Base-by-base conservation (phyloP, 176 grass and related monocot species). In the Microstegium vimineum region DNA sequence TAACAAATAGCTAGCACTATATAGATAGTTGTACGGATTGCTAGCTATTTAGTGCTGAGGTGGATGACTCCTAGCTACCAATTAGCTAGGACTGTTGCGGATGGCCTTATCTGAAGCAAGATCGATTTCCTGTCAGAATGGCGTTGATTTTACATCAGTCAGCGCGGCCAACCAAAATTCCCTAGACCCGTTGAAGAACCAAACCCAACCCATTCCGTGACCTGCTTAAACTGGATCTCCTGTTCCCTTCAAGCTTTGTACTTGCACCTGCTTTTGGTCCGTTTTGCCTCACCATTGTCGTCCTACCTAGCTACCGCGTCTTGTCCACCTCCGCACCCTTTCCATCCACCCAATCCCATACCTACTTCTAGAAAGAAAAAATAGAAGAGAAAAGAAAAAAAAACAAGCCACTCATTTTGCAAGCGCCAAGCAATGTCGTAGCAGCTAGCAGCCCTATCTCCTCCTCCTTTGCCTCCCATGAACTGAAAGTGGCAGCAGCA, bases 251-350 rank as follows among this genome's bases (percentile, higher is more conserved):
- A 49, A 74, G 8, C 87, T 78, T 12, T 79, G 88, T 86, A 90
- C 88, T 73, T 83, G 83, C 27, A 62, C 76, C 34, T 73, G 52
- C 79, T 86, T 82, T 82, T 85, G 68, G 37, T 32, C 31, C 83
- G n/a, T 74, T 77, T 78, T 67, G 79, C 71, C 84, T 90, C 68
- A 77, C 88, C 84, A 46, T 66, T 35, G 62, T 74, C 82, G 84
- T 90, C 84, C 83, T 78, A 79, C 72, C 73, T 89, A 89, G 83
- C 83, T 82, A 72, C 60, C 0, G 57, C 27, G 33, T 72, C 66
- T n/a, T 73, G 73, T 64, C 83, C 78, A 71, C 77, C 77, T 61
- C 57, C 16, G 23, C 49, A n/a, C 46, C 13, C 12, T 31, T 42
- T 11, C 33, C 30, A 47, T 11, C 46, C 46, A 31, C 62, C 62